Evolutionary conservation across 352 stramenopile species (phyloP), one percentile per base, ranked within the genome.

Genomic region (Aphanomyces cochlioides): DNA sequence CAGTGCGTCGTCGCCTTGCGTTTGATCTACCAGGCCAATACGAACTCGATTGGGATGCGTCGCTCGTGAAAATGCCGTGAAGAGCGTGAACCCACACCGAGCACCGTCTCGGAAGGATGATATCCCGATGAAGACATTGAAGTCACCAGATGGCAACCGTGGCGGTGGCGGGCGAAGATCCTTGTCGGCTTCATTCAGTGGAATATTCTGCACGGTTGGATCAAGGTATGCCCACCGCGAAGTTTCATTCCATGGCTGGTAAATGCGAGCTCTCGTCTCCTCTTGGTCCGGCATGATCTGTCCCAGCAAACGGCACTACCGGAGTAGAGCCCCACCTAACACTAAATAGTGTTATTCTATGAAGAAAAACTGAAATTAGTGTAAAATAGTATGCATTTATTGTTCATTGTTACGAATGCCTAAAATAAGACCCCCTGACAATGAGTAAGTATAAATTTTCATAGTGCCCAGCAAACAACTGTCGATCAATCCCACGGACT

Each of bases 11-110:
- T 45, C 65, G 19, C 12, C 17, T 43, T 17, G n/a, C 12, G 56
- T 63, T 47, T 71, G 65, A 68, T 71, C 65, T 4, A 71, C 65
- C 21, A 71, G 10, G 34, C 65, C 65, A 66, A 66, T 13, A 15
- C 28, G 50, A 37, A 71, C 48, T 38, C 50, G 39, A 13, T 71
- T 17, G 41, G 65, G 65, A 28, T 63, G 21, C 34, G 15, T 15
- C n/a, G 50, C 56, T 47, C 38, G 21, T 8, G 50, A 12, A 40
- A 71, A 71, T 8, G 48, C 48, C 3, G 65, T 67, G 10, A 19
- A 71, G 19, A 71, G 37, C n/a, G 65, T 67, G 28, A 38, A 66
- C 2, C 65, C 65, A 28, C 65, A 71, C 7, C 40, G 56, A 34
- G 34, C 7, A 36, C 60, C 41, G 28, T 68, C 60, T 21, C 60